Conservation (phyloP, 108 stramenopile species). For the Fragilariopsis cylindrus region DNA sequence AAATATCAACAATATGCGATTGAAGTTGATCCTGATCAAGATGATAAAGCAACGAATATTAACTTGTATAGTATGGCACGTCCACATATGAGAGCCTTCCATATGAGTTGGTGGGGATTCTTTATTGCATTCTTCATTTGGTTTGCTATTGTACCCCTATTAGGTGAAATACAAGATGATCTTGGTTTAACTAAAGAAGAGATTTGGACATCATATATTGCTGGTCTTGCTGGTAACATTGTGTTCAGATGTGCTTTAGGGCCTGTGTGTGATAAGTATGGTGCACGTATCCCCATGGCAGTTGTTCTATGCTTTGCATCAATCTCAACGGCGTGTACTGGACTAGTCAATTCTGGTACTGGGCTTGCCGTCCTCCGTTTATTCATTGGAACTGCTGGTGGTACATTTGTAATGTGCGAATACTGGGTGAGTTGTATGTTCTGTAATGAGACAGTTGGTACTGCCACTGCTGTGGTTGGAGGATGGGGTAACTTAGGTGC, state of each 20-base stretch:
- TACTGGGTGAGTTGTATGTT: slow-evolving; percentile 85
- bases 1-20: no score
- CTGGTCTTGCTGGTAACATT: slow-evolving; percentile 66
- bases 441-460: slow-evolving; percentile 72
- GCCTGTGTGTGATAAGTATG: slow-evolving; percentile 78
- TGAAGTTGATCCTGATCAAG: slow-evolving; percentile 12
- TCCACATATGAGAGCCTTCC: slow-evolving; percentile 89
- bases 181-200: slow-evolving; percentile 66
- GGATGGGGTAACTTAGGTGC: slow-evolving; percentile 93
- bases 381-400: slow-evolving; percentile 55
- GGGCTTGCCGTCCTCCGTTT: slow-evolving; percentile 61
- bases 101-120: background rate
- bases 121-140: slow-evolving; percentile 44
- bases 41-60: slow-evolving; percentile 71
- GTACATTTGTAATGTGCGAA: slow-evolving; percentile 77
- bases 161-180: slow-evolving; percentile 59
- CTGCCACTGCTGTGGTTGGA: slow-evolving; percentile 73
- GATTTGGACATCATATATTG: slow-evolving; percentile 76
- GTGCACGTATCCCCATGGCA: no score
- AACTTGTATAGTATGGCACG: slow-evolving; percentile 55
- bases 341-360: slow-evolving; percentile 53
- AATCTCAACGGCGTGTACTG: slow-evolving; percentile 49
- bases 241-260: slow-evolving; percentile 67
- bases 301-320: no score
- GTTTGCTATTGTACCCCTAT: slow-evolving; percentile 84